phyloP scores from a whole-genome alignment of 1,284 basidiomycete genomes.

The Cutaneotrichosporon sp. region DNA sequence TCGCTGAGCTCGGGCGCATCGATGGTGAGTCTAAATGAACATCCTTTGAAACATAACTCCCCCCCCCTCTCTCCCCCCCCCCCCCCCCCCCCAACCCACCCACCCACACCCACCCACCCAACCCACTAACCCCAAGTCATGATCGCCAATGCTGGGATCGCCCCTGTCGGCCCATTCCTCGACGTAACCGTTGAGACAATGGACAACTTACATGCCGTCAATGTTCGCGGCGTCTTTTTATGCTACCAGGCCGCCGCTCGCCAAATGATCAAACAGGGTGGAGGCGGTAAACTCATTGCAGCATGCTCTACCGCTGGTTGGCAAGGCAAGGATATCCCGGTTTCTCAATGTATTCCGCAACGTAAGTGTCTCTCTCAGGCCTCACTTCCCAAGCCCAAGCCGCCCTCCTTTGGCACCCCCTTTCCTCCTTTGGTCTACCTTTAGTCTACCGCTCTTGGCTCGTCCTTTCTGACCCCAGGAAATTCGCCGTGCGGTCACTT shows the following conservation, averaged over 20 bases:
- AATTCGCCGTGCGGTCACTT: constrained; percentile 56
- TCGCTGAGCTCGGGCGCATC: constrained; percentile 46
- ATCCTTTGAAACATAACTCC: too few relatives aligned
- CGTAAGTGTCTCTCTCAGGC: constrained; percentile 7
- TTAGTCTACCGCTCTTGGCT: too few relatives aligned
- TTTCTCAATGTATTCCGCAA: constrained; percentile 40
- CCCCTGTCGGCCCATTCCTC: constrained; percentile 47
- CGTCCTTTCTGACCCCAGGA: constrained; percentile 42
- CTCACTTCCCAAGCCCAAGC: too few relatives aligned
- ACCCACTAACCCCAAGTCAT: constrained; percentile 28
- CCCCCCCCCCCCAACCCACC: neutral
- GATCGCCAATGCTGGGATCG: constrained; percentile 56
- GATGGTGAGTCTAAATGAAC: constrained; percentile 36
- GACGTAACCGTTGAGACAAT: constrained; percentile 44
- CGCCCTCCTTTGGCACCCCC: too few relatives aligned
- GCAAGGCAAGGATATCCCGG: constrained; percentile 9
- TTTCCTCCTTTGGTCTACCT: too few relatives aligned
- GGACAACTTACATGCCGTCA: constrained; percentile 47
- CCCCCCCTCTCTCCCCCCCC: neutral
- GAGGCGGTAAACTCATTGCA: constrained; percentile 54
- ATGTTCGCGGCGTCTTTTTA: constrained; percentile 49
- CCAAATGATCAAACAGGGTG: constrained; percentile 56
- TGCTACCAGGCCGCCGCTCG: constrained; percentile 55
- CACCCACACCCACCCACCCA: neutral
- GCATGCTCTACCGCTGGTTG: constrained; percentile 21